Evolutionary conservation across 2,329 filamentous ascomycete species (phyloP).

Genomic region (Ilyonectria destructans): DNA sequence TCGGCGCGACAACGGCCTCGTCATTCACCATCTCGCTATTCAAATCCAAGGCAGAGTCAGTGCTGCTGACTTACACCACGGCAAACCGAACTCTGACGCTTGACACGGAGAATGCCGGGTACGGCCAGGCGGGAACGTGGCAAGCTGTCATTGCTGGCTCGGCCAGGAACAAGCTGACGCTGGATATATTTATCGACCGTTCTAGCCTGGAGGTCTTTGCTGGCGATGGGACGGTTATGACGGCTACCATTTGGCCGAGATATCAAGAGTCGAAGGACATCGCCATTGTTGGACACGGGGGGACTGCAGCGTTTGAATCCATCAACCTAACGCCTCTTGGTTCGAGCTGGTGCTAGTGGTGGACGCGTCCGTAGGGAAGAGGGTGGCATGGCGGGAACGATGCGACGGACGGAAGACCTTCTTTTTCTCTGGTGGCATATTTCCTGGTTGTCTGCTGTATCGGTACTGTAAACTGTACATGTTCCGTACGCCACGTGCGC

Average conservation of each 20-base stretch:
- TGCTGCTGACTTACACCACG: slow-evolving; percentile 43
- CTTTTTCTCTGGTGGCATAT: too few species aligned
- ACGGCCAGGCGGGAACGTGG: slow-evolving; percentile 50
- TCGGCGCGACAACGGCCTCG: slow-evolving; percentile 44
- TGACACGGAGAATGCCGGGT: slow-evolving; percentile 51
- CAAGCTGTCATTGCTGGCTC: slow-evolving; percentile 40
- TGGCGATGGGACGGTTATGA: slow-evolving; percentile 50
- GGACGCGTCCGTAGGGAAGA: too few species aligned
- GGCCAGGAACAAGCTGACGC: slow-evolving; percentile 39
- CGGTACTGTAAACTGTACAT: too few species aligned
- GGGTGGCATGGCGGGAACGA: too few species aligned
- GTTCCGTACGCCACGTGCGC: too few species aligned
- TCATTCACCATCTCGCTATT: slow-evolving; percentile 47
- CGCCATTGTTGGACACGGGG: slow-evolving; percentile 27
- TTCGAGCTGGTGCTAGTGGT: slow-evolving; percentile 38
- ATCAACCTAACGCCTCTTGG: slow-evolving; percentile 37
- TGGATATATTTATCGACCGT: slow-evolving; percentile 52
- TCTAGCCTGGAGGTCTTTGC: slow-evolving; percentile 50
- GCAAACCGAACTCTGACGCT: slow-evolving; percentile 44
- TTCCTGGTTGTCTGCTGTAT: too few species aligned
- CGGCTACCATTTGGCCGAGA: slow-evolving; percentile 46
- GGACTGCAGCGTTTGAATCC: slow-evolving; percentile 24
- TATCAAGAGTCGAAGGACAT: slow-evolving; percentile 50
- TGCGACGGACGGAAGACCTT: too few species aligned
- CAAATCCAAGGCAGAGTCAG: slow-evolving; percentile 44